These are phyloP conservation scores for Lolium perenne DNA, from an alignment of 176 grass and related monocot genomes.

Conservation along the genomic window DNA sequence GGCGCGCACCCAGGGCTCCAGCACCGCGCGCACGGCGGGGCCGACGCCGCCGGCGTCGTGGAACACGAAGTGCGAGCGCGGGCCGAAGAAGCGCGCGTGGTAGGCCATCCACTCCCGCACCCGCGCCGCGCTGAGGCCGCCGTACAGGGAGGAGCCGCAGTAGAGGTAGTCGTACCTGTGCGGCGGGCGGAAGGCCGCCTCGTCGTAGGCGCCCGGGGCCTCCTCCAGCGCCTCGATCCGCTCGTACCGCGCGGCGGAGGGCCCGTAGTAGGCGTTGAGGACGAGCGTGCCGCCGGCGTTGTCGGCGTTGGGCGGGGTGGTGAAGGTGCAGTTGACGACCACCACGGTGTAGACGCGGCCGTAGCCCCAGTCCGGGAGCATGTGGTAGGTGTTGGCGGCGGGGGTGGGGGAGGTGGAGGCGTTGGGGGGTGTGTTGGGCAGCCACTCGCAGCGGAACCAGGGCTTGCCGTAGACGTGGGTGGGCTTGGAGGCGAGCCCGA, in stretches of 20 bases:
- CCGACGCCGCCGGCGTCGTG: constrained; percentile 80
- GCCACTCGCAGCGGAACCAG: constrained; percentile 85
- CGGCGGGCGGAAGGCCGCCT: constrained; percentile 57
- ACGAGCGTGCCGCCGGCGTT: constrained; percentile 65
- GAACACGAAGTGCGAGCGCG: constrained; percentile 86
- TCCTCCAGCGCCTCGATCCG: constrained; percentile 78
- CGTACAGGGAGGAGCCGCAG: constrained; percentile 91
- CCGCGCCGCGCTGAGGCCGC: constrained; percentile 63
- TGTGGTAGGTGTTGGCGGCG: constrained; percentile 74
- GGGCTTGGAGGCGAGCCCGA: constrained; percentile 92
- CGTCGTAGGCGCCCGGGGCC: constrained; percentile 61
- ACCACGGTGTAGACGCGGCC: constrained; percentile 95
- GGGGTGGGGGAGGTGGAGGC: constrained; percentile 22
- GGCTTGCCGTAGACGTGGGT: constrained; percentile 81
- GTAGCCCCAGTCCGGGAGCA: constrained; percentile 99
- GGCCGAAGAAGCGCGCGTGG: constrained; percentile 86
- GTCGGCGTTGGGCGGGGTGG: constrained; percentile 66
- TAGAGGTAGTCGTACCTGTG: constrained; percentile 89
- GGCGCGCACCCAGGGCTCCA: constrained; percentile 73
- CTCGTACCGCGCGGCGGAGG: constrained; percentile 49
- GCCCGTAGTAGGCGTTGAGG: constrained; percentile 78
- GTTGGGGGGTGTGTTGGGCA: constrained; percentile 21
- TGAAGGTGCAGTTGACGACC: constrained; percentile 96
- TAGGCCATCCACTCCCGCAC: constrained; percentile 97
- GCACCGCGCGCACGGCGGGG: constrained; percentile 68